These are phyloP conservation scores for Sambucus nigra DNA, from an alignment of 129 eudicot genomes.

Conservation along the genomic window DNA sequence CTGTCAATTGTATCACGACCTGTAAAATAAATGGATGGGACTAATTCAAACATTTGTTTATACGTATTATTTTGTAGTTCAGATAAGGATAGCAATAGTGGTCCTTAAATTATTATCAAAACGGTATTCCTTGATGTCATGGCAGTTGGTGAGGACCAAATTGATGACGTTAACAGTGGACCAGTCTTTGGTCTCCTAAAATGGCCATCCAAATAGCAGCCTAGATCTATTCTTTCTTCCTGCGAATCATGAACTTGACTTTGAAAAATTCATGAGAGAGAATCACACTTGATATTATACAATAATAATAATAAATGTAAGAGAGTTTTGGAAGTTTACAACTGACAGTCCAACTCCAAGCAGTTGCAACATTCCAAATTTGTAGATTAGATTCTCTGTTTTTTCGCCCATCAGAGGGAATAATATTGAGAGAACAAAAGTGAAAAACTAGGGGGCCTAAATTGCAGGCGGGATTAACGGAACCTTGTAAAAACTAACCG, in stretches of 20 bases:
- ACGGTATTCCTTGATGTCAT: neutral
- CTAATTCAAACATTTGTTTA: too few species aligned
- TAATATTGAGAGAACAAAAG: neutral
- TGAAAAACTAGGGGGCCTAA: neutral
- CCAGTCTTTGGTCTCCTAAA: neutral
- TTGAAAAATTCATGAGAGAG: conserved; percentile 15
- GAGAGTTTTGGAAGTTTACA: neutral
- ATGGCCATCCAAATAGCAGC: neutral
- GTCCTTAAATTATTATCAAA: neutral
- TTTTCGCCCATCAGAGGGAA: too few species aligned
- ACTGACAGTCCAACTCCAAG: neutral
- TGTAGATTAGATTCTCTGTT: neutral
- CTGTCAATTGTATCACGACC: too few species aligned
- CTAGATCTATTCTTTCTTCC: neutral
- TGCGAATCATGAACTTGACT: conserved; percentile 4
- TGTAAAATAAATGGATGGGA: too few species aligned
- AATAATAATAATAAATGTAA: too few species aligned
- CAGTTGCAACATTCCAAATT: neutral
- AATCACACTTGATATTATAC: too few species aligned
- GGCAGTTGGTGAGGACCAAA: conserved; percentile 1
- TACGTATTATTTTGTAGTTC: too few species aligned
- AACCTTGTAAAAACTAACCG: neutral
- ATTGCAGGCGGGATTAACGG: neutral
- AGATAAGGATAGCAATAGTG: too few species aligned
- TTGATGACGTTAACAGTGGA: neutral